Base-by-base conservation (phyloP, 1,139 yeast species). In the Magnusiomyces magnusii region DNA sequence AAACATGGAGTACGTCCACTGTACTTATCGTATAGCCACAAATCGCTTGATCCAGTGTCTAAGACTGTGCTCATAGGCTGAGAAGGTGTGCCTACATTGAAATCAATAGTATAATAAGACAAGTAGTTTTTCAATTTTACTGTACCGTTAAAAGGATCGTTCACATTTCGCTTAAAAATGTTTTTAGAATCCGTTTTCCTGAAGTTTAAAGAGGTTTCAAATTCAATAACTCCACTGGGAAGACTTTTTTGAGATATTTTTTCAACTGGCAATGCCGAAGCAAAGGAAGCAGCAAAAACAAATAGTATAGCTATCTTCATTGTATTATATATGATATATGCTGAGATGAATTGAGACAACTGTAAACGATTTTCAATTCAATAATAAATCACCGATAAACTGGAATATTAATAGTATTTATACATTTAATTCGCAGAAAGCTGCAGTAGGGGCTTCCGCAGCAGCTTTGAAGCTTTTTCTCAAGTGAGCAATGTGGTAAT, bases 31-130 rank as follows among this genome's bases (percentile, higher is more conserved):
- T 69, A 68, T 51, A 78, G 71, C 81, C 81, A 78, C 58, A 78
- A 65, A 62, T 78, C 81, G 42, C 78, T 68, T 15, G 80, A 75
- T 9, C 80, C 81, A 2, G 82, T 79, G 63, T 78, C 82, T 25
- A 78, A 65, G 52, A 78, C 67, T 25, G 77, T 76, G 31, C 66
- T 65, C 53, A 75, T 70, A 28, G 62, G 55, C 62, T 76, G 79
- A 1, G 68, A 63, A 2, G 80, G 78, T 2, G 76, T 72, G 1
- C 81, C 81, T 9, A 76, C 69, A n/a, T 71, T 68, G 39, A 83
- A 66, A 24, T 73, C 70, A 25, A 71, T 65, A 15, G 68, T 65
- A 57, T 71, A 72, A 28, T 39, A 59, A 9, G 58, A 59, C 21
- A 56, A 42, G 13, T 36, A 24, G 52, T 59, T 59, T 17, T 56